These are phyloP conservation scores for Fragilaria radians DNA, from an alignment of 108 stramenopile genomes.

Conservation along the genomic window DNA sequence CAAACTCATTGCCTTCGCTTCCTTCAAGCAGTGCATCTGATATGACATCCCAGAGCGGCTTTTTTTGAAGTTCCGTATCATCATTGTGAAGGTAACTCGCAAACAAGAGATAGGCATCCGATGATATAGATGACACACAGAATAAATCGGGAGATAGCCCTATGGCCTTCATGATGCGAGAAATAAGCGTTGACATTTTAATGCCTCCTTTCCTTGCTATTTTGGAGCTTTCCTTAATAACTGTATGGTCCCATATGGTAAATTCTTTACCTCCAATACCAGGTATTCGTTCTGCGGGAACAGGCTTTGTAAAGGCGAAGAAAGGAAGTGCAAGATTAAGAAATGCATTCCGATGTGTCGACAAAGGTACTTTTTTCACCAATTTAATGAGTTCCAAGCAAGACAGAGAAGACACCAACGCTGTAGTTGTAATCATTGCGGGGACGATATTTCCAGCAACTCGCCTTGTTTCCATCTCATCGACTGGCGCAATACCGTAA, in stretches of 20 bases:
- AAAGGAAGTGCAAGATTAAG: constrained; percentile 92
- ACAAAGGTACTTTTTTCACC: constrained; percentile 66
- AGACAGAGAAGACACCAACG: constrained; percentile 91
- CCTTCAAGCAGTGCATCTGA: constrained; percentile 48
- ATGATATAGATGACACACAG: constrained; percentile 56
- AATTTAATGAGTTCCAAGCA: constrained; percentile 92
- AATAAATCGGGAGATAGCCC: constrained; percentile 33
- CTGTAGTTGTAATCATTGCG: constrained; percentile 97
- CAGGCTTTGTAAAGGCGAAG: constrained; percentile 91
- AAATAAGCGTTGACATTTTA: constrained; percentile 43
- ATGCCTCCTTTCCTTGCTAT: constrained; percentile 40
- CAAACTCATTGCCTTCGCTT: constrained; percentile 38
- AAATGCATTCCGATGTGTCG: constrained; percentile 85
- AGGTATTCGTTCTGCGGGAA: constrained; percentile 60
- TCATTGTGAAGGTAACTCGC: constrained; percentile 78
- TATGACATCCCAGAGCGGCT: constrained; percentile 45
- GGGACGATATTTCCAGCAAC: constrained; percentile 98
- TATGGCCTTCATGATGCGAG: constrained; percentile 43
- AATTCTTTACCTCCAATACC: constrained; percentile 58
- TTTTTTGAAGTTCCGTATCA: constrained; percentile 56
- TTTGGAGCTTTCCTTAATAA: constrained; percentile 59
- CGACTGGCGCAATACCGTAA: constrained; percentile 92
- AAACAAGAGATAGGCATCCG: constrained; percentile 75
- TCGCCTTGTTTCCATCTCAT: constrained; percentile 88
- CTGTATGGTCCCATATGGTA: constrained; percentile 91